These are phyloP conservation scores for Aureobasidium sp. DNA, from an alignment of 2,329 filamentous ascomycete genomes.

Conservation along the genomic window DNA sequence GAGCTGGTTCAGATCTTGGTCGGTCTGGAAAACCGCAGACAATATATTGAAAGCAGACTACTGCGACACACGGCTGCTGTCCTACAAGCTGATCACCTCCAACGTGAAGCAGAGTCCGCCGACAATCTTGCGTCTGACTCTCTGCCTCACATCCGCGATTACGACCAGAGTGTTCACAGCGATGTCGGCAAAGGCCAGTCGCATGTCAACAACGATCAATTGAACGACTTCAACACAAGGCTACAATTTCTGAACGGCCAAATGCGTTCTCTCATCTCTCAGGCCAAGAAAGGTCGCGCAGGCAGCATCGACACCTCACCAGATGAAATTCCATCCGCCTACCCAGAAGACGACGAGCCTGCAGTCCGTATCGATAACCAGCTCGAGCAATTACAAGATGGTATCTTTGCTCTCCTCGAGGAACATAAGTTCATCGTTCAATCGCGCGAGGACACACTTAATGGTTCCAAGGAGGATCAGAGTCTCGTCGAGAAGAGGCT, in stretches of 20 bases:
- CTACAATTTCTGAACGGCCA: constrained; percentile 25
- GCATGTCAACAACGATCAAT: not conserved
- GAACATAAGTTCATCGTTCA: constrained; percentile 15
- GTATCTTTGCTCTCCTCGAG: constrained; percentile 12
- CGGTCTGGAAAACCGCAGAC: constrained; percentile 65
- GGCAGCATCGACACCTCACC: constrained; percentile 12
- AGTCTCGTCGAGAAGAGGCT: constrained; percentile 42
- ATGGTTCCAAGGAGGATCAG: constrained; percentile 17
- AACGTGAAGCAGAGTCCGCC: constrained; percentile 24
- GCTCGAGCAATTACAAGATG: constrained; percentile 16
- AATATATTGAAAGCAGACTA: constrained; percentile 66
- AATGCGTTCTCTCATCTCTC: constrained; percentile 21
- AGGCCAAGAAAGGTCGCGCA: constrained; percentile 7
- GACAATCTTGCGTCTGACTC: not conserved
- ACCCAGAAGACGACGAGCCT: constrained; percentile 15
- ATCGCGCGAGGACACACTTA: constrained; percentile 17
- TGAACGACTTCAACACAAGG: constrained; percentile 23
- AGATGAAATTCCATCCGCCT: constrained; percentile 14
- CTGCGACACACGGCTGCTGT: constrained; percentile 89
- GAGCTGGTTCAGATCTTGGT: constrained; percentile 75
- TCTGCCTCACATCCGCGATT: constrained; percentile 13
- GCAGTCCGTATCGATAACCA: constrained; percentile 15
- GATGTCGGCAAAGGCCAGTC: constrained; percentile 6
- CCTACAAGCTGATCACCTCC: constrained; percentile 79
- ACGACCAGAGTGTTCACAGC: constrained; percentile 17